These are phyloP conservation scores for Tolypocladium paradoxum DNA, from an alignment of 2,329 filamentous ascomycete genomes.

Conservation along the genomic window DNA sequence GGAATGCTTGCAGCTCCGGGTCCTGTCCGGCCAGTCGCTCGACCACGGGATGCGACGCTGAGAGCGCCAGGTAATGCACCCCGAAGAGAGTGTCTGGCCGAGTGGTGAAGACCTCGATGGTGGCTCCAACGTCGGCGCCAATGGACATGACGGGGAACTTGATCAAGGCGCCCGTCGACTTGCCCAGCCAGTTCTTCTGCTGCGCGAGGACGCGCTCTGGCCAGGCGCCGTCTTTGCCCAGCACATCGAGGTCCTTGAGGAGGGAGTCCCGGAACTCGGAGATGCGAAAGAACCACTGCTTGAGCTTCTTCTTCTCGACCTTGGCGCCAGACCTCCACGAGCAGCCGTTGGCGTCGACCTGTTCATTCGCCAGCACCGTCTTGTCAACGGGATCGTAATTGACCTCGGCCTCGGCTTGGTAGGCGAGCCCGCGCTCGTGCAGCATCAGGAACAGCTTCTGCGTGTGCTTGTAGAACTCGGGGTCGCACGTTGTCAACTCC, in stretches of 20 bases:
- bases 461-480: slow-evolving; percentile 80
- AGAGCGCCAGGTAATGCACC: slow-evolving; percentile 74
- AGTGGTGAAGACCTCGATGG: slow-evolving; percentile 71
- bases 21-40: slow-evolving; percentile 47
- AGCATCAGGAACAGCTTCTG: slow-evolving; percentile 77
- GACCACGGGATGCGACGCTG: slow-evolving; percentile 62
- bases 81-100: slow-evolving; percentile 80
- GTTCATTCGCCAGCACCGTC: slow-evolving; percentile 85
- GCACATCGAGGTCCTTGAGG: slow-evolving; percentile 56
- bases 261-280: slow-evolving; percentile 66
- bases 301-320: slow-evolving; percentile 67
- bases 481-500: slow-evolving; percentile 78
- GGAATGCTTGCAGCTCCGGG: slow-evolving; percentile 52
- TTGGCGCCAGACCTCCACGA: slow-evolving; percentile 84
- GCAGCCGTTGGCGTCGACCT: slow-evolving; percentile 74
- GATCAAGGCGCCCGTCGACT: slow-evolving; percentile 61
- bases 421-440: slow-evolving; percentile 63
- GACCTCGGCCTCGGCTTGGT: slow-evolving; percentile 72
- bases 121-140: slow-evolving; percentile 27
- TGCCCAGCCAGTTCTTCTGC: slow-evolving; percentile 84
- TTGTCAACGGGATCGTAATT: slow-evolving; percentile 87
- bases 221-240: slow-evolving; percentile 58
- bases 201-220: slow-evolving; percentile 73
- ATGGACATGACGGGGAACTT: slow-evolving; percentile 52
- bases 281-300: slow-evolving; percentile 86